These are phyloP conservation scores for Moniliophthora roreri DNA, from an alignment of 1,284 basidiomycete genomes.

Conservation along the genomic window DNA sequence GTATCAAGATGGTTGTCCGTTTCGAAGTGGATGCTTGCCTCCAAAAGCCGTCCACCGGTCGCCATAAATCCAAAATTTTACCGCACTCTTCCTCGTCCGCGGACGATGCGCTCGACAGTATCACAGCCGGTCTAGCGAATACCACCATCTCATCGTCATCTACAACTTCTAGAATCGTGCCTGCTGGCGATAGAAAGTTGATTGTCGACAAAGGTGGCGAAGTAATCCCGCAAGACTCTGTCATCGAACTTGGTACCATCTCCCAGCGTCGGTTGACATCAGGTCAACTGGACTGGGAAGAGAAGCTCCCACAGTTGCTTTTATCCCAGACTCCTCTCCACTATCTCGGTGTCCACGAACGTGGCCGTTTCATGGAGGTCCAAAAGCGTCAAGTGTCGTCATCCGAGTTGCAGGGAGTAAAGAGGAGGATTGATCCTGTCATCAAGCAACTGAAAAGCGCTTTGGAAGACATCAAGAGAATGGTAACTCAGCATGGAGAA, in stretches of 20 bases:
- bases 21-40: slow-evolving; percentile 50
- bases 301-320: slow-evolving; percentile 50
- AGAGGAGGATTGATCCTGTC: slow-evolving; percentile 29
- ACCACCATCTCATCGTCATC: background rate
- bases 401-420: slow-evolving; percentile 29
- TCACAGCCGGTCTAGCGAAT: slow-evolving; percentile 29
- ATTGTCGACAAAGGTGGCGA: slow-evolving; percentile 39
- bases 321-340: slow-evolving; percentile 55
- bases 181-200: slow-evolving; percentile 17
- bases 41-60: slow-evolving; percentile 10
- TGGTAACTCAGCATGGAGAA: slow-evolving; percentile 44
- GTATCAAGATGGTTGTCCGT: slow-evolving; percentile 49
- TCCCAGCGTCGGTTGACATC: slow-evolving; percentile 26
- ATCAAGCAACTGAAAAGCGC: slow-evolving; percentile 40
- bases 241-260: slow-evolving; percentile 50
- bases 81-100: background rate
- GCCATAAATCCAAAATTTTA: slow-evolving; percentile 2
- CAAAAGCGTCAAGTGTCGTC: slow-evolving; percentile 36
- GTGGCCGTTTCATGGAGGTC: slow-evolving; percentile 44
- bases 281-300: slow-evolving; percentile 41
- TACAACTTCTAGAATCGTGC: background rate
- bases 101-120: slow-evolving; percentile 31
- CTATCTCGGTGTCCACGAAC: slow-evolving; percentile 48
- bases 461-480: slow-evolving; percentile 35
- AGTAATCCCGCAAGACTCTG: slow-evolving; percentile 39